Percentiles rank a stretch among this genome's conserved stretches.
Conservation (phyloP, 2,329 filamentous ascomycete genomes). For the Biscogniauxia mediterranea region DNA sequence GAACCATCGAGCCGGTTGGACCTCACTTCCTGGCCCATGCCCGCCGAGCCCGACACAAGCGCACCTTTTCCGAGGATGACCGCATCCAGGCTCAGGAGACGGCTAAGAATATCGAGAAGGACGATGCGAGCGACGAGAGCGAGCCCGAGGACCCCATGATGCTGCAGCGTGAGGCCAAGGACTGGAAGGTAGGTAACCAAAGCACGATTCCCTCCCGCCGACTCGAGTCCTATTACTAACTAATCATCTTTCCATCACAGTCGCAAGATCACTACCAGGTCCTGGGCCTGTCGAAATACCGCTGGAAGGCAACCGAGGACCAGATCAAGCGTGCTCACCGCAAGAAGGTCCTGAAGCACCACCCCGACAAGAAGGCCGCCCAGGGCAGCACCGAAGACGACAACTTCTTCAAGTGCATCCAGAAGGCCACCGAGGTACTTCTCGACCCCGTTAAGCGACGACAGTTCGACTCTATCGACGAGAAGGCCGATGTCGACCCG, state of each 20-base stretch:
- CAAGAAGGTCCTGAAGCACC: slow-evolving; percentile 99
- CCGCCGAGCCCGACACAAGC: slow-evolving; percentile 90
- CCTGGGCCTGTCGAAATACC: slow-evolving; percentile 87
- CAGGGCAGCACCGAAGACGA: slow-evolving; percentile 86
- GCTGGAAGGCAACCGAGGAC: slow-evolving; percentile 89
- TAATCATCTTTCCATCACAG: slow-evolving; percentile 42
- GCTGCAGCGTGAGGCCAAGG: slow-evolving; percentile 91
- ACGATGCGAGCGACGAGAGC: slow-evolving; percentile 86
- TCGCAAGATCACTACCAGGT: slow-evolving; percentile 97
- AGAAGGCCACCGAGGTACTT: slow-evolving; percentile 93
- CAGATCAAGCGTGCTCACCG: slow-evolving; percentile 99
- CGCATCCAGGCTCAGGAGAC: slow-evolving; percentile 93
- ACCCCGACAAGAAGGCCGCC: slow-evolving; percentile 98
- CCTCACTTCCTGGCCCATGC: slow-evolving; percentile 98
- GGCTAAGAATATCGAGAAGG: slow-evolving; percentile 92
- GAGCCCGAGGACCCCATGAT: slow-evolving; percentile 92
- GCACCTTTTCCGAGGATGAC: slow-evolving; percentile 98
- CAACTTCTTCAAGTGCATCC: slow-evolving; percentile 99
- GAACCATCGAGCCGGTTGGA: slow-evolving; percentile 92
- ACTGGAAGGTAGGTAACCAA: slow-evolving; percentile 80
- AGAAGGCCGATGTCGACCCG: slow-evolving; percentile 86
- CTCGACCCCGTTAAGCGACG: slow-evolving; percentile 88
- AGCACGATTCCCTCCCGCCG: too few species aligned
- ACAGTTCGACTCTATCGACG: slow-evolving; percentile 96
- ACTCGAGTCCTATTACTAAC: neutral